These are phyloP conservation scores for Candida buenavistaensis DNA, from an alignment of 1,139 yeast species.

Conservation along the genomic window DNA sequence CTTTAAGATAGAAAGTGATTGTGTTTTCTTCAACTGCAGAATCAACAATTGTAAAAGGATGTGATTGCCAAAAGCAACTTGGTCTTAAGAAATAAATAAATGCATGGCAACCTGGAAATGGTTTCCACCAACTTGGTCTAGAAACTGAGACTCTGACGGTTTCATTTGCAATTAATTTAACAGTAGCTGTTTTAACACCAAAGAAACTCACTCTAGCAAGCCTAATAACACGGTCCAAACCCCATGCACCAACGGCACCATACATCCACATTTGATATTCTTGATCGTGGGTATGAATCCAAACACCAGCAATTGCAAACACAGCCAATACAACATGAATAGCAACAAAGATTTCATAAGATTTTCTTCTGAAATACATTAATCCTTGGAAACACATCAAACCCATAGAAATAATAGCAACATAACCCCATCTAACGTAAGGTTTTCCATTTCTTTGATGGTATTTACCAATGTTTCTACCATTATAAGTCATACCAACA, in stretches of 20 bases:
- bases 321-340: conserved; percentile 60
- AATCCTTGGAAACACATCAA: conserved; percentile 49
- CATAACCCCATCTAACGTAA: conserved; percentile 57
- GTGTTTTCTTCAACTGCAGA: conserved; percentile 28
- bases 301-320: conserved; percentile 56
- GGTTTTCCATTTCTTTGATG: conserved; percentile 33
- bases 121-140: conserved; percentile 38
- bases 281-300: conserved; percentile 52
- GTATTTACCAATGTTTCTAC: conserved; percentile 34
- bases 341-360: conserved; percentile 64
- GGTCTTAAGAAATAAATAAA: conserved; percentile 40
- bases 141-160: conserved; percentile 40
- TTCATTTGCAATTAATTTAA: conserved; percentile 48
- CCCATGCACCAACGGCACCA: conserved; percentile 65
- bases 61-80: conserved; percentile 55
- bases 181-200: conserved; percentile 52
- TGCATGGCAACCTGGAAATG: conserved; percentile 42
- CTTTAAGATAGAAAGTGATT: conserved; percentile 38
- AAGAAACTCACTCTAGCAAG: conserved; percentile 46
- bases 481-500: conserved; percentile 45
- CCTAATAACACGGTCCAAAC: conserved; percentile 56
- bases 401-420: conserved; percentile 40
- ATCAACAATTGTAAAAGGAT: conserved; percentile 54
- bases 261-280: conserved; percentile 48
- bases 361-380: conserved; percentile 51